Base-by-base conservation (phyloP, 768 basidiomycete genomes). In the Lactifluus echinatus region DNA sequence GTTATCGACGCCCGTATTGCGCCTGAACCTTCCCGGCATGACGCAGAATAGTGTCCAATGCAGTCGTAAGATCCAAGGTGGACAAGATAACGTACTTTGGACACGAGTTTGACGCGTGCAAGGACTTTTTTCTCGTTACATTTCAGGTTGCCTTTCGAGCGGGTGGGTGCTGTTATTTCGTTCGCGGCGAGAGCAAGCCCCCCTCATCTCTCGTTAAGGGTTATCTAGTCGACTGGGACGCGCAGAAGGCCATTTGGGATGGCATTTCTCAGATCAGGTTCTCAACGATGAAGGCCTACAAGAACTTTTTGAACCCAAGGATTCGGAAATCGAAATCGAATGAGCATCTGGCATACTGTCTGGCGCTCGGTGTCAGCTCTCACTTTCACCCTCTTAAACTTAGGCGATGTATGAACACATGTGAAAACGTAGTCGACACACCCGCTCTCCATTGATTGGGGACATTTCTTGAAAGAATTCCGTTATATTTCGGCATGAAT, bases 231-330 rank as follows among this genome's bases (percentile, higher is more conserved):
- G 93, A 95, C 66, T 98, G 94, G 94, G 93, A 96, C 62, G 87
- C 87, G 2, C 84, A 98, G 70, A 95, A 95, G 70, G 86, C 87
- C 17, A 77, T 98, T 5, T 97, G 93, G 93, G 94, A 97, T 62
- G 83, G 87, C 11, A 66, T 95, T 23, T 96, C 70, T 87, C 87
- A 21, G 77, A 79, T 42, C 78, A 85, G 55, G 79, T 78, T 46
- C 74, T 90, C 55, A 80, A 80, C 60, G 89, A n/a, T n/a, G n/a
- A n/a, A n/a, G n/a, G n/a, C n/a, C n/a, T n/a, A n/a, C n/a, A n/a
- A n/a, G n/a, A n/a, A n/a, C n/a, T n/a, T n/a, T n/a, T n/a, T n/a
- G n/a, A n/a, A n/a, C n/a, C n/a, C n/a, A n/a, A n/a, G n/a, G n/a
- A n/a, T n/a, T n/a, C n/a, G n/a, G n/a, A n/a, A n/a, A n/a, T n/a